A percentile compares a stretch with the other conserved stretches of the same genome.
Conservation (phyloP, 495 filamentous ascomycete genomes). For the Hyaloscypha bicolor region DNA sequence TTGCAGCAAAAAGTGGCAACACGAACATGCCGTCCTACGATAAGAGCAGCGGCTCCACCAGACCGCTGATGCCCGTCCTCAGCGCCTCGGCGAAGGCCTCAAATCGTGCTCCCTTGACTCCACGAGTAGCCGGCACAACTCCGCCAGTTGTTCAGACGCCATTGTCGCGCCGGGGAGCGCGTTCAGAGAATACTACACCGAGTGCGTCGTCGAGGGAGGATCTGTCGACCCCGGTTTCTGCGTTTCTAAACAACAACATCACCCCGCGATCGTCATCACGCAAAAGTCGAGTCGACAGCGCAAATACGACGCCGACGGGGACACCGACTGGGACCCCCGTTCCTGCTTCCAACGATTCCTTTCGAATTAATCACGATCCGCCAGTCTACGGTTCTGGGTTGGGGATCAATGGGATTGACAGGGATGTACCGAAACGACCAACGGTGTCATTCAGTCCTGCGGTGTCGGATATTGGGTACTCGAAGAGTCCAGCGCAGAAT, state of each 20-base stretch:
- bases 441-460: slow-evolving; percentile 35
- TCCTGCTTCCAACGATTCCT: slow-evolving; percentile 37
- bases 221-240: slow-evolving; percentile 50
- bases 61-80: slow-evolving; percentile 47
- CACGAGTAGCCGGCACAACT: slow-evolving; percentile 48
- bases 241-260: slow-evolving; percentile 65
- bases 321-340: slow-evolving; percentile 47
- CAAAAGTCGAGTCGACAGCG: slow-evolving; percentile 65
- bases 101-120: slow-evolving; percentile 46
- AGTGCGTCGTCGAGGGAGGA: slow-evolving; percentile 40
- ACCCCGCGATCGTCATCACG: slow-evolving; percentile 73
- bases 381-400: slow-evolving; percentile 23
- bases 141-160: slow-evolving; percentile 34
- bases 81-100: slow-evolving; percentile 46
- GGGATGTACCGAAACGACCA: slow-evolving; percentile 38
- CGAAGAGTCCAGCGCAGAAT: slow-evolving; percentile 30
- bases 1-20: slow-evolving; percentile 29
- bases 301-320: slow-evolving; percentile 60
- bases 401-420: slow-evolving; percentile 32
- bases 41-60: slow-evolving; percentile 53
- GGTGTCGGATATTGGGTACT: slow-evolving; percentile 25
- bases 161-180: slow-evolving; percentile 40
- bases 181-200: slow-evolving; percentile 38
- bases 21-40: slow-evolving; percentile 49
- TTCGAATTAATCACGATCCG: slow-evolving; percentile 21